A percentile compares a stretch with the other conserved stretches of the same genome.
Evolutionary conservation across 345 rosid genomes (phyloP).

Genomic region (Eucalyptus coolabah): DNA sequence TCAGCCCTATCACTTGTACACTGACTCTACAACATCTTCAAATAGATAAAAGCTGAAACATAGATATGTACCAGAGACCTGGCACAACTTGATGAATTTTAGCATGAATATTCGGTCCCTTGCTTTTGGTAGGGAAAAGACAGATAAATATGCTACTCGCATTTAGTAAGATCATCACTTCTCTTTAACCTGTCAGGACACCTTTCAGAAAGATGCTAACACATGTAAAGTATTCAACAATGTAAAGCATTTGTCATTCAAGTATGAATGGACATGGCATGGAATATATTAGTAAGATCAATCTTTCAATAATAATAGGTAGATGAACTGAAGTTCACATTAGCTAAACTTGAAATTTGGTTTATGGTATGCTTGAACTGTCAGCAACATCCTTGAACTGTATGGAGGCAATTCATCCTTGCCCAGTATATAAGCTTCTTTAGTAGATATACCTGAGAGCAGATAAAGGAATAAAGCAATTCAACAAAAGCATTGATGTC

Average conservation of each 20-base stretch:
- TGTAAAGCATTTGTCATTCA: not conserved
- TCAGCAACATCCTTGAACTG: not conserved
- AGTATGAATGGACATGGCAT: not conserved
- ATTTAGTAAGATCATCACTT: not conserved
- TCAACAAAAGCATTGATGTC: not conserved
- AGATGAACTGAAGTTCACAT: not conserved
- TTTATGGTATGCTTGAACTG: not conserved
- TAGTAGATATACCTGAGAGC: not conserved
- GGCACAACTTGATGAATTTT: not conserved
- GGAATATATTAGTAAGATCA: not conserved
- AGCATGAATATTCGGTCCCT: not conserved
- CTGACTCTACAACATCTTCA: not conserved
- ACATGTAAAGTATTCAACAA: not conserved
- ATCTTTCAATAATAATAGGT: not conserved
- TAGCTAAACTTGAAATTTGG: not conserved
- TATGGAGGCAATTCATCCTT: not conserved
- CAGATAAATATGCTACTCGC: not conserved
- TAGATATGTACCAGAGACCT: not conserved
- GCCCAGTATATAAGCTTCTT: not conserved
- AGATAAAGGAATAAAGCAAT: not conserved
- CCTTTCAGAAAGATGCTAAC: not conserved
- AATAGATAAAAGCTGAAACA: not conserved
- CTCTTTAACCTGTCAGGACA: not conserved
- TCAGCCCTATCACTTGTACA: not conserved
- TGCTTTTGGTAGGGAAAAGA: not conserved